Conservation (phyloP, 2,329 filamentous ascomycete genomes). For the Beauveria rudraprayagi region DNA sequence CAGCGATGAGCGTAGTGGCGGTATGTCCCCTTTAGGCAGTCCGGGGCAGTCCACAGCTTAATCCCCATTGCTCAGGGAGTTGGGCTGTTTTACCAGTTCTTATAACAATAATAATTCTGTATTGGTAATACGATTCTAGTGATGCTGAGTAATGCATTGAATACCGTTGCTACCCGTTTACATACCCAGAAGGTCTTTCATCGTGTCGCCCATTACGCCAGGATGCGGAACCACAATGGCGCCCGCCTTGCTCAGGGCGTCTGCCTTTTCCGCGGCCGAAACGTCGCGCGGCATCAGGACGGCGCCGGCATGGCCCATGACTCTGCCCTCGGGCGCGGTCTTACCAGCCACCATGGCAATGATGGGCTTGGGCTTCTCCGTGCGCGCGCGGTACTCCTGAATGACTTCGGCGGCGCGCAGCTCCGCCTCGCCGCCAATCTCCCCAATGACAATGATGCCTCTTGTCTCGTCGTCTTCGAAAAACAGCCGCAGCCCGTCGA, state of each 20-base stretch:
- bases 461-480: constrained; percentile 60
- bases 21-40: constrained; percentile 6
- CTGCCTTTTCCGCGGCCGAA: constrained; percentile 25
- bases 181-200: constrained; percentile 24
- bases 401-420: constrained; percentile 66
- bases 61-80: not conserved
- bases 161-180: not conserved
- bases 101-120: too few species aligned
- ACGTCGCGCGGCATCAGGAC: constrained; percentile 32
- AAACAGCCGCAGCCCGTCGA: constrained; percentile 61
- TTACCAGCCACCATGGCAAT: constrained; percentile 59
- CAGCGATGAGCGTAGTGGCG: not conserved
- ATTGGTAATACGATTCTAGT: not conserved
- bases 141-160: not conserved
- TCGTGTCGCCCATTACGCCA: constrained; percentile 27
- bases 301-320: constrained; percentile 69
- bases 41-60: constrained; percentile 3
- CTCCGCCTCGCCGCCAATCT: constrained; percentile 63
- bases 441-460: constrained; percentile 64
- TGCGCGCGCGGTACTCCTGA: constrained; percentile 50
- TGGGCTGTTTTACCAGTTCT: too few species aligned
- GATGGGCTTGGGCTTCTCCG: constrained; percentile 52
- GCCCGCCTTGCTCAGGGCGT: constrained; percentile 27
- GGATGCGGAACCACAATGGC: constrained; percentile 31
- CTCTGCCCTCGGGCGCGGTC: constrained; percentile 49